Evolutionary conservation across 805 yeast genomes (phyloP), one percentile per base, ranked within the genome.

Genomic region (Candida ipomoeae): DNA sequence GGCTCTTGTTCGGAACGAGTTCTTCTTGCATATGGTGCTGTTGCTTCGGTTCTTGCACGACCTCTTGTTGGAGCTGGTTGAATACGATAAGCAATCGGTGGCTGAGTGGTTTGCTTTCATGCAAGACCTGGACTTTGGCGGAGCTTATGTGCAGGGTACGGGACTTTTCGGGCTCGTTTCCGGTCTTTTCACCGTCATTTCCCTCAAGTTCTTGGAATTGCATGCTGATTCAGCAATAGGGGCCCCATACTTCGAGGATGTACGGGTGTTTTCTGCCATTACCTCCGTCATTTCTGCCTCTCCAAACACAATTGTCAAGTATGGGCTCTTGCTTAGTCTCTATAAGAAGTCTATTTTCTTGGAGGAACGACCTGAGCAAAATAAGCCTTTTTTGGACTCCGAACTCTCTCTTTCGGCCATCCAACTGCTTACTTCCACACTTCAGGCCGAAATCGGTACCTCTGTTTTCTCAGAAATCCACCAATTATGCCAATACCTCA

Each of bases 291-390:
- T 67, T 5, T 60, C 66, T 8, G 14, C 40, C 18, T 36, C 42
- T 26, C 59, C 75, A 0, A 79, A 79, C 53, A 68, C 87, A 2
- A 62, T 85, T 10, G 68, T 83, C 0, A 62, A 81, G 40, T 85
- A 84, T 60, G 77, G 81, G 20, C 87, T 92, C 92, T 78, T 87
- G 31, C 78, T 84, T 13, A 63, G 83, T 10, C 61, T 83, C 10
- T 80, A 80, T 55, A 68, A 84, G 20, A 81, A 83, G 52, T 70
- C 72, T 6, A 68, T 74, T 18, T 59, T 78, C 2, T 58, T 78
- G n/a, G 74, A 73, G 40, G 77, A 75, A 38, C 60, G 60, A 17
- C 48, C 50, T 8, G 35, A 48, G 7, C 20, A 44, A 67, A 73
- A 29, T 61, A 40, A 52, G 10, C 40, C 52, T 3, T 58, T 69